These are phyloP conservation scores for Cryptococcus hybrid DNA, from an alignment of 1,284 basidiomycete species.

Conservation along the genomic window DNA sequence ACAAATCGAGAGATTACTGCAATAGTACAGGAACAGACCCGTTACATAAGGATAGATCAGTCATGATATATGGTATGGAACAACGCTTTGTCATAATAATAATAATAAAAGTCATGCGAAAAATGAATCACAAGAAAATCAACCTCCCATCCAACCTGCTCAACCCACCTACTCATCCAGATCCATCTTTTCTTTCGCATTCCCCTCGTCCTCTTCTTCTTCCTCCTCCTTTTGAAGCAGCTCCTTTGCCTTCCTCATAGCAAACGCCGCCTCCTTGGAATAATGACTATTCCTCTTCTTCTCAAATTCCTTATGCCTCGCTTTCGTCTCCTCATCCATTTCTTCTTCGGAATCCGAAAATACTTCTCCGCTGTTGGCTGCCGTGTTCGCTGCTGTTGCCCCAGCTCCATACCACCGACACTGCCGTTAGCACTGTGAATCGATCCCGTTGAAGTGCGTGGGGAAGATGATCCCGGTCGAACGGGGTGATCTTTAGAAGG, in stretches of 20 bases:
- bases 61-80: too few relatives aligned
- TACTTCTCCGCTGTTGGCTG: slow-evolving; percentile 39
- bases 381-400: slow-evolving; percentile 45
- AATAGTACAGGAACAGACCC: too few relatives aligned
- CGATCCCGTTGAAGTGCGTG: slow-evolving; percentile 49
- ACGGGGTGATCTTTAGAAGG: slow-evolving; percentile 36
- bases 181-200: slow-evolving; percentile 6
- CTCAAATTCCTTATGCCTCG: slow-evolving; percentile 78
- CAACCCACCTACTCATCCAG: slow-evolving; percentile 4
- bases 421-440: slow-evolving; percentile 55
- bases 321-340: slow-evolving; percentile 84
- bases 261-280: slow-evolving; percentile 76
- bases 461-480: slow-evolving; percentile 34
- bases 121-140: background rate
- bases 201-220: background rate
- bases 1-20: too few relatives aligned
- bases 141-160: background rate
- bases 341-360: slow-evolving; percentile 66
- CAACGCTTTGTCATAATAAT: too few relatives aligned
- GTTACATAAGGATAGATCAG: too few relatives aligned
- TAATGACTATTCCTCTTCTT: slow-evolving; percentile 80
- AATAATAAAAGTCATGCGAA: background rate
- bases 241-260: slow-evolving; percentile 65
- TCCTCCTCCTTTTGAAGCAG: slow-evolving; percentile 25
- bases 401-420: slow-evolving; percentile 39